A percentile compares a stretch with the other conserved stretches of the same genome.
These are phyloP conservation scores for Tetradesmus obliquus DNA, from an alignment of 139 green algal genomes.

Conservation along the genomic window DNA sequence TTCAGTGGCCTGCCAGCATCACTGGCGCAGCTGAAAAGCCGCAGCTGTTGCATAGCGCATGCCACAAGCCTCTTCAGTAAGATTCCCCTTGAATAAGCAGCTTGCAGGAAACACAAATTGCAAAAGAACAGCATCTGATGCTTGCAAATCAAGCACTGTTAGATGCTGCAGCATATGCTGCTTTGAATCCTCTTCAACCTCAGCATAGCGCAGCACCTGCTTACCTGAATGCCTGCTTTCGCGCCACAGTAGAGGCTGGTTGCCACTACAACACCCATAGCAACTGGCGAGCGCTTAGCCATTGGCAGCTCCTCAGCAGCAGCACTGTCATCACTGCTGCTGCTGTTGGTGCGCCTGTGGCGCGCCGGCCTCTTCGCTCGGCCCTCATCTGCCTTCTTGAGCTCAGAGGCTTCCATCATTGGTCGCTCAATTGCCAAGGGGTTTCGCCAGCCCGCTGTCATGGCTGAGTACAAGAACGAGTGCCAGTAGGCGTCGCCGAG, in stretches of 20 bases:
- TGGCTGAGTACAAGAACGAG: neutral
- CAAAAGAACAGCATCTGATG: neutral
- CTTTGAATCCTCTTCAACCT: neutral
- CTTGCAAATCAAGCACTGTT: neutral
- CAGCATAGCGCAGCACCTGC: neutral
- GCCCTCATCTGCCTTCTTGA: neutral
- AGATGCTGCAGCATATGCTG: slow-evolving; percentile 32
- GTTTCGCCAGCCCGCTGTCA: neutral
- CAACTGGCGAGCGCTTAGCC: neutral
- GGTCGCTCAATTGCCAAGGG: neutral
- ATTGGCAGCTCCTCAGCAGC: neutral
- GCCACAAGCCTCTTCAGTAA: no score
- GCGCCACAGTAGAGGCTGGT: slow-evolving; percentile 40
- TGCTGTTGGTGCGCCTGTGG: neutral
- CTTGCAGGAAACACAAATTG: neutral
- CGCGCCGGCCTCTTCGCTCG: neutral
- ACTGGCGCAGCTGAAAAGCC: no score
- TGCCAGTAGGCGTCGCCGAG: neutral
- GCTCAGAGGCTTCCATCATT: neutral
- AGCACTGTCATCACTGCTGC: slow-evolving; percentile 1
- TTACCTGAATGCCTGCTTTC: slow-evolving; percentile 40
- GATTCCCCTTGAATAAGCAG: neutral
- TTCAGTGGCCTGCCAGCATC: no score
- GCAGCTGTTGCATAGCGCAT: no score
- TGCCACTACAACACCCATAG: slow-evolving; percentile 19